phyloP scores from a whole-genome alignment of 2,329 filamentous ascomycete genomes.

The Penicillium decumbens region DNA sequence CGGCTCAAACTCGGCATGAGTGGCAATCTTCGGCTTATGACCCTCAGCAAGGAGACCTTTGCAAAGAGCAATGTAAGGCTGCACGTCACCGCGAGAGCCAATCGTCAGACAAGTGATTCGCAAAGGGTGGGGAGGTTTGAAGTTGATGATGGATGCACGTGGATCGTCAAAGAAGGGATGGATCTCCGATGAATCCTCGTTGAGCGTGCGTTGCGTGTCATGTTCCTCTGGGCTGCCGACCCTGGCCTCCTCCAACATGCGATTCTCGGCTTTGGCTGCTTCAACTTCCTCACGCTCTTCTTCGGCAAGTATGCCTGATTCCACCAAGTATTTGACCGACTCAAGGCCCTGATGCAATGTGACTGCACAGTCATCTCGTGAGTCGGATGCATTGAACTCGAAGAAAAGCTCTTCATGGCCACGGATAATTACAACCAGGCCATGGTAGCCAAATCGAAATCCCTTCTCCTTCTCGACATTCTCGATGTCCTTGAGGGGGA shows the following conservation, averaged over 20 bases:
- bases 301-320: constrained; percentile 62
- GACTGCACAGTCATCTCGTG: constrained; percentile 82
- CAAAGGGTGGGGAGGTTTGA: constrained; percentile 76
- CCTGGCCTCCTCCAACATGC: constrained; percentile 72
- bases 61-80: constrained; percentile 94
- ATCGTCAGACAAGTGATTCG: constrained; percentile 92
- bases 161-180: constrained; percentile 88
- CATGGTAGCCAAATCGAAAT: constrained; percentile 85
- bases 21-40: constrained; percentile 81
- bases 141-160: constrained; percentile 79
- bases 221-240: constrained; percentile 40
- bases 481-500: constrained; percentile 86
- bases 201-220: constrained; percentile 21
- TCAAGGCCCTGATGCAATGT: constrained; percentile 75
- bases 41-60: constrained; percentile 85
- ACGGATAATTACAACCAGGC: constrained; percentile 84
- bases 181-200: constrained; percentile 41
- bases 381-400: constrained; percentile 73
- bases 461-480: constrained; percentile 94
- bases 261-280: constrained; percentile 72
- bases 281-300: constrained; percentile 68
- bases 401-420: constrained; percentile 97
- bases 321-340: constrained; percentile 63
- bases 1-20: constrained; percentile 79
- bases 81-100: constrained; percentile 90